Evolutionary conservation across 768 basidiomycete species (phyloP).

Genomic region (Xerocomus spinulosus): DNA sequence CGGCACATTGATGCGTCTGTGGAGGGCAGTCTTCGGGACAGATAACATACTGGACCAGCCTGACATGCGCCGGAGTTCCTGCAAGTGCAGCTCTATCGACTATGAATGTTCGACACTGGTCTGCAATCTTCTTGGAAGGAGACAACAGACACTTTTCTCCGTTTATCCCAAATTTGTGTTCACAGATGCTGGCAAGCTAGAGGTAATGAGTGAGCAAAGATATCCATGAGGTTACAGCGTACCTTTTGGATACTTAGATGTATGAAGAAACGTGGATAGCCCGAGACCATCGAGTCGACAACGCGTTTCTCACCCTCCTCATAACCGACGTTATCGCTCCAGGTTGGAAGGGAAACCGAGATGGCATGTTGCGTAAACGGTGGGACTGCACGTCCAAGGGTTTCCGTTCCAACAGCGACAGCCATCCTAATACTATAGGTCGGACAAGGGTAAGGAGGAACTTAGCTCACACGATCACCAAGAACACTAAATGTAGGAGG

Average conservation of each 20-base stretch:
- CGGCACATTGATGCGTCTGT: constrained; percentile 36
- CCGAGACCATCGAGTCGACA: constrained; percentile 73
- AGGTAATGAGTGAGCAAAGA: background rate
- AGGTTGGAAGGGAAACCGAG: constrained; percentile 91
- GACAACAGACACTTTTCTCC: constrained; percentile 78
- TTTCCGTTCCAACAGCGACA: constrained; percentile 7
- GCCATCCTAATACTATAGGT: constrained; percentile 5
- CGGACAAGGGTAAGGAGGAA: background rate
- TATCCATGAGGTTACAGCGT: constrained; percentile 18
- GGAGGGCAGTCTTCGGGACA: constrained; percentile 49
- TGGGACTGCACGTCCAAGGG: constrained; percentile 53
- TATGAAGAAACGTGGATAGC: constrained; percentile 95
- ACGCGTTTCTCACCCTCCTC: constrained; percentile 86
- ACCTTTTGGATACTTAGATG: constrained; percentile 84
- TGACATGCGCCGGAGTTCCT: constrained; percentile 43
- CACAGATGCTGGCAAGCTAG: constrained; percentile 76
- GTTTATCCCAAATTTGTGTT: constrained; percentile 67
- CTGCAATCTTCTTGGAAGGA: constrained; percentile 67
- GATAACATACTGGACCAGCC: constrained; percentile 68
- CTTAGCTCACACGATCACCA: background rate
- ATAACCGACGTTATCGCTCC: constrained; percentile 88
- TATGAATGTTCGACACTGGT: constrained; percentile 73
- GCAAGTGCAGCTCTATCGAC: constrained; percentile 42
- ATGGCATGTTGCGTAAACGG: constrained; percentile 81
- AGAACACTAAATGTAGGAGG: constrained; percentile 4